These are phyloP conservation scores for Colletotrichum coccodes DNA, from an alignment of 2,329 filamentous ascomycete species.

Conservation along the genomic window DNA sequence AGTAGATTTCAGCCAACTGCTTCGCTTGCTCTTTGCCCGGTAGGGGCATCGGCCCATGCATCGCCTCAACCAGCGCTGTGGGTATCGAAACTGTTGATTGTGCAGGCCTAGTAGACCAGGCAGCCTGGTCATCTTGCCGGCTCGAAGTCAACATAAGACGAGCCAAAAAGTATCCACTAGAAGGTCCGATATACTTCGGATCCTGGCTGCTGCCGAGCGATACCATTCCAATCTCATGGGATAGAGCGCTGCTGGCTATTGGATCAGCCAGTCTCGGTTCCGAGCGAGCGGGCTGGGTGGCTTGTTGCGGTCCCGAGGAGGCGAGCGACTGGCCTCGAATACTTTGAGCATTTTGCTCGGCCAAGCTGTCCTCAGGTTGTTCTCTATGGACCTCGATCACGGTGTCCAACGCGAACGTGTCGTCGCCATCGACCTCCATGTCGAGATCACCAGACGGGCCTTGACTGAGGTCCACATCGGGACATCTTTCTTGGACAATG, in stretches of 20 bases:
- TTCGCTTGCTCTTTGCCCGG: conserved; percentile 47
- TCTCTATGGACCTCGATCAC: conserved; percentile 28
- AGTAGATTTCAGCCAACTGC: conserved; percentile 57
- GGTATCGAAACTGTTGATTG: conserved; percentile 34
- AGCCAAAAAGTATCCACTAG: conserved; percentile 64
- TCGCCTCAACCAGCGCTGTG: conserved; percentile 43
- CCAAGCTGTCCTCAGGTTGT: conserved; percentile 27
- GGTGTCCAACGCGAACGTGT: conserved; percentile 15
- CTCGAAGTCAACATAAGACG: conserved; percentile 55
- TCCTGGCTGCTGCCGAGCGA: conserved; percentile 58
- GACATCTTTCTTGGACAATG: conserved; percentile 51
- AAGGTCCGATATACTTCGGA: conserved; percentile 64
- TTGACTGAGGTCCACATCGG: conserved; percentile 51
- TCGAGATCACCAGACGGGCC: conserved; percentile 5
- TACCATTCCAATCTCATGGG: conserved; percentile 64
- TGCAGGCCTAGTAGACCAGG: background rate
- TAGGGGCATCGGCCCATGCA: conserved; percentile 44
- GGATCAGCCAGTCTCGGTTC: conserved; percentile 30
- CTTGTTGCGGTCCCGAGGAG: conserved; percentile 10
- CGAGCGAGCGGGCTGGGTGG: conserved; percentile 27
- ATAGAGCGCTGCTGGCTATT: conserved; percentile 39
- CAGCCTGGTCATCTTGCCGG: conserved; percentile 39
- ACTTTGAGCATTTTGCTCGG: background rate
- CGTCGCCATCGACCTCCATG: conserved; percentile 15
- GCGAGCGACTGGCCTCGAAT: background rate